These are phyloP conservation scores for Pseudomonodictys pantanalensis DNA, from an alignment of 495 filamentous ascomycete species.

Conservation along the genomic window DNA sequence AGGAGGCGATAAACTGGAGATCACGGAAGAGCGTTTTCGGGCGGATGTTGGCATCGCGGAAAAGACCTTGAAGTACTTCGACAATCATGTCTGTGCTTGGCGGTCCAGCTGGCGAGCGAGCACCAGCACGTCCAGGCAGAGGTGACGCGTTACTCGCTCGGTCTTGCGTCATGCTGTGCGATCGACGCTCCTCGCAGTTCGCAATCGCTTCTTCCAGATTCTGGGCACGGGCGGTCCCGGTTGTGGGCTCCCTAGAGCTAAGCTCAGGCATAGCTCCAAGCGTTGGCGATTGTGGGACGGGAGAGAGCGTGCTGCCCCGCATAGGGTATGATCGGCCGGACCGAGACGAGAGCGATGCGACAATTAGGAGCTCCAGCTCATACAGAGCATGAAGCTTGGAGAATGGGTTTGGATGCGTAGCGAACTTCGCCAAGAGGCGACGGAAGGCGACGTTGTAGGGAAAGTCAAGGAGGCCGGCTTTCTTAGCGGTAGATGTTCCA, in stretches of 20 bases:
- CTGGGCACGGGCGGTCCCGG: conserved; percentile 36
- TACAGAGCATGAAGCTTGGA: conserved; percentile 79
- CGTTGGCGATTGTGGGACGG: conserved; percentile 40
- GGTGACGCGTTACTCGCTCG: conserved; percentile 36
- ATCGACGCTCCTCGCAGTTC: conserved; percentile 66
- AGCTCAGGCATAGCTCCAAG: conserved; percentile 37
- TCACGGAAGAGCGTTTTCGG: conserved; percentile 93
- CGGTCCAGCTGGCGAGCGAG: conserved; percentile 30
- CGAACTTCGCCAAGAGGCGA: conserved; percentile 79
- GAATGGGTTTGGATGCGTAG: conserved; percentile 83
- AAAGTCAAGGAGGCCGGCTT: conserved; percentile 41
- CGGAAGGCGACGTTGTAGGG: conserved; percentile 61
- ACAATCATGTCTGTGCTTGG: conserved; percentile 71
- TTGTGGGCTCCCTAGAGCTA: conserved; percentile 37
- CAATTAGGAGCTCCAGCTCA: conserved; percentile 76
- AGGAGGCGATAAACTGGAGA: conserved; percentile 90
- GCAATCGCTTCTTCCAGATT: conserved; percentile 63
- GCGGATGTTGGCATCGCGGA: conserved; percentile 71
- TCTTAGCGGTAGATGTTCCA: conserved; percentile 40
- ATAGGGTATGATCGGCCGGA: conserved; percentile 32
- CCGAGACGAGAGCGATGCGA: conserved; percentile 65
- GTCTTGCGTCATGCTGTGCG: conserved; percentile 47
- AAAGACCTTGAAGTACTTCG: conserved; percentile 72
- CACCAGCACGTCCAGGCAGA: conserved; percentile 16
- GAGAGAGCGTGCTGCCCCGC: conserved; percentile 36